Evolutionary conservation across 805 yeast species (phyloP), one percentile per base, ranked within the genome.

Genomic region (Debaryomyces tyrocola): DNA sequence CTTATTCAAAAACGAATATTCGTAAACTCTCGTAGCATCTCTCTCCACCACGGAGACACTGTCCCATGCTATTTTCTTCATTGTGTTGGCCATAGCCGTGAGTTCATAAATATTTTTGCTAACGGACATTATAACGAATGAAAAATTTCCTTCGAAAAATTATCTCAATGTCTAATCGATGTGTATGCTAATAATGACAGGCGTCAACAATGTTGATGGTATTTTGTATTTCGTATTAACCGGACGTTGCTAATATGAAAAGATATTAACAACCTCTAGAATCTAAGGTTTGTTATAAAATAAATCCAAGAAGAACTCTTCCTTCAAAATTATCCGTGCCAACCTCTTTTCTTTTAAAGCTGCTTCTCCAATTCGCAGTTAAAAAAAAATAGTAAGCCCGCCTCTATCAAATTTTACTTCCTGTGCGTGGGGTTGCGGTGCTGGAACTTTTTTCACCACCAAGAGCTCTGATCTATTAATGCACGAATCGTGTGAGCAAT

Each of bases 21-120:
- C 38, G 55, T 58, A 66, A 50, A 55, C 52, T 11, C 45, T 27
- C 21, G 44, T 33, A 24, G 51, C 44, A 37, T 67, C 71, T n/a
- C 44, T 49, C n/a, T 43, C 39, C 20, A 59, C 46, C 28, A 55
- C 47, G 11, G 50, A 42, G 3, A 51, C 39, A 6, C 64, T 55
- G 10, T 53, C 49, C n/a, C 51, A 35, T 31, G 54, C 48, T 27
- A 67, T 64, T 24, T 51, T 49, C 11, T 51, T 39, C 6, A 59
- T 59, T 12, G 67, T 51, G 40, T 56, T 49, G 14, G 67, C 63
- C 17, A 69, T 55, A 31, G 60, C 62, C 24, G 55, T 56, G 5
- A 62, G 47, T 49, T 68, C 59, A 40, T 46, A 52, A 20, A 56
- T 20, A 21, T 37, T 49, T 41, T 51, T 56, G 33, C 47, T 46